phyloP scores from a whole-genome alignment of 2,329 filamentous ascomycete genomes.

The Phoma herbarum region DNA sequence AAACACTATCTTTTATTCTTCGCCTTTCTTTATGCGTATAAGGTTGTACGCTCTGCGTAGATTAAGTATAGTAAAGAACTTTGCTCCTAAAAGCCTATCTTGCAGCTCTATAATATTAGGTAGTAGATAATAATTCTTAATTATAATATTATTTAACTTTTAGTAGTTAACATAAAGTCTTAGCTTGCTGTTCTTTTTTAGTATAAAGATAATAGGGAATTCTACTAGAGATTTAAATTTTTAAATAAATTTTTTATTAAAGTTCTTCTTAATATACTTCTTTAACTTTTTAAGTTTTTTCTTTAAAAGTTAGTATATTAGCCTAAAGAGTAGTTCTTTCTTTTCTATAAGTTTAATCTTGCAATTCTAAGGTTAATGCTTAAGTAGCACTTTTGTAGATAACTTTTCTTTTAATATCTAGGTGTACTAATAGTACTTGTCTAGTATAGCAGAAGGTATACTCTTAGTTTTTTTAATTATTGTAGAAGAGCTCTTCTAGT shows the following conservation, averaged over 20 bases:
- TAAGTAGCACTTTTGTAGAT: background rate
- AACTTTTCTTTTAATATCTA: background rate
- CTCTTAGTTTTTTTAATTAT: too few species aligned
- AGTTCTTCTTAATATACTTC: background rate
- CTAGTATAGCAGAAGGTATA: too few species aligned
- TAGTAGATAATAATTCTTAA: too few species aligned
- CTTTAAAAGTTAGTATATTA: background rate
- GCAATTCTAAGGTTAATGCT: background rate
- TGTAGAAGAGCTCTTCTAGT: too few species aligned
- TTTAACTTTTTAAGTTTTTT: background rate
- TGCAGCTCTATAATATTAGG: too few species aligned
- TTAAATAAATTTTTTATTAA: background rate
- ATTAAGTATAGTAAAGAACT: too few species aligned
- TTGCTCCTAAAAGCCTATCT: too few species aligned
- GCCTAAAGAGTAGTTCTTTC: background rate
- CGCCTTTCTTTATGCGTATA: too few species aligned
- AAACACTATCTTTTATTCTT: too few species aligned
- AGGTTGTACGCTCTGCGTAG: too few species aligned
- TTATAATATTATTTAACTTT: background rate
- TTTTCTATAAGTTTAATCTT: constrained; percentile 1
- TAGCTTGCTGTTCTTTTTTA: background rate
- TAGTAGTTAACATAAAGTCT: background rate
- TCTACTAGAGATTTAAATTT: background rate
- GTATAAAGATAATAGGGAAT: background rate
- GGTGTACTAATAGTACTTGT: background rate